Evolutionary conservation across 768 basidiomycete species (phyloP), one percentile per base, ranked within the genome.

Genomic region (Lactifluus hygrophoroides): DNA sequence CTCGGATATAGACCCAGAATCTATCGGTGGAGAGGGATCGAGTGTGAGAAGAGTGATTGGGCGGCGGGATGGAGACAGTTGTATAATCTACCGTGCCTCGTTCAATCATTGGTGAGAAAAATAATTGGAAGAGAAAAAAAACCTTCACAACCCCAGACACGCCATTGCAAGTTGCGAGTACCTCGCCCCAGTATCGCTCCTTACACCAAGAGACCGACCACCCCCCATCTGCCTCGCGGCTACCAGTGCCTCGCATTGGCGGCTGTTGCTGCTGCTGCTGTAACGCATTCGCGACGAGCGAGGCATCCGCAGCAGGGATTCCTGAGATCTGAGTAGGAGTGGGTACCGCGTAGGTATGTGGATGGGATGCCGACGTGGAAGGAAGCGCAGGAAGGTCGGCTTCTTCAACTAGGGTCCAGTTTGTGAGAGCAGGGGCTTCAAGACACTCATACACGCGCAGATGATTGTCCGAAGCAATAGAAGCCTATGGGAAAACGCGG

Each of bases 191-290:
- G 71, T 94, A 96, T 60, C 81, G 79, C 66, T 98, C 96, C 67
- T 92, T 91, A 71, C 94, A 97, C 94, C 94, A 99, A 8, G 87
- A 88, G 43, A 99, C 71, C 56, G 85, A 88, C 93, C 93, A 97
- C 1, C 90, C 94, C 3, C 92, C 92, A 54, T 92, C 86, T 2
- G 91, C 91, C 70, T 94, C 89, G 42, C 86, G 77, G 64, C 81
- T 84, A 0, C 82, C 85, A 23, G 74, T 60, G 1, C 80, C 79
- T 16, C 75, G 72, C 62, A 42, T 65, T 27, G 60, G 65, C 50
- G 64, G 66, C 49, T 61, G 70, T 14, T 53, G 66, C 60, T 66
- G 72, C 42, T 69, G 71, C 66, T 83, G 84, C 55, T 83, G 82
- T 13, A 85, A 70, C 3, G 84, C 84, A 63, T 84, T 82, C 7